A percentile compares a stretch with the other conserved stretches of the same genome.
These are phyloP conservation scores for Coffea canephora DNA, from an alignment of 257 asterid genomes.

Conservation along the genomic window DNA sequence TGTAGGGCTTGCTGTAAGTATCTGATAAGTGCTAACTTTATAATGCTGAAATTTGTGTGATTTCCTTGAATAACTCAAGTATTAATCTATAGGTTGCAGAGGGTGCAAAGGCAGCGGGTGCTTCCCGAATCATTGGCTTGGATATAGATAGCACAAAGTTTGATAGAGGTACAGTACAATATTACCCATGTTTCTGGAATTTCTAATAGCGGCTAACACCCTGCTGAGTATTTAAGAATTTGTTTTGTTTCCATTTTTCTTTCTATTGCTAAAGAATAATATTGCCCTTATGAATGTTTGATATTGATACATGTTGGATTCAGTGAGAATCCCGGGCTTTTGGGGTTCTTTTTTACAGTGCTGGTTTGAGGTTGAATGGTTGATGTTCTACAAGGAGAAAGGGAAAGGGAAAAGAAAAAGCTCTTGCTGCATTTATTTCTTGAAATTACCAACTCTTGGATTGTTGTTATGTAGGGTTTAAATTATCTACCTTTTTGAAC, in stretches of 20 bases:
- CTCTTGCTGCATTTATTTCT: not conserved
- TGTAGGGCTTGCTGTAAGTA: constrained; percentile 94
- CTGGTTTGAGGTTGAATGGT: not conserved
- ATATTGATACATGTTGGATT: not conserved
- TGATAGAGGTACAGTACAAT: constrained; percentile 50
- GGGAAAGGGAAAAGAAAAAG: not conserved
- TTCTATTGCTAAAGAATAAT: not conserved
- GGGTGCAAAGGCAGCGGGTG: constrained; percentile 99
- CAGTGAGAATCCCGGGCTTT: not conserved
- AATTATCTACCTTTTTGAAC: not conserved
- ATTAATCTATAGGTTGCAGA: constrained; percentile 73
- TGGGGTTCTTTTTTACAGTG: not conserved
- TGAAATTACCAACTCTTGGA: not conserved
- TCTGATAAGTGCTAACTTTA: not conserved
- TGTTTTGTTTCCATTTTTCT: not conserved
- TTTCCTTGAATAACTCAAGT: not conserved
- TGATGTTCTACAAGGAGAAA: not conserved
- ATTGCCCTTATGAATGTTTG: not conserved
- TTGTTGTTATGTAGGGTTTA: not conserved
- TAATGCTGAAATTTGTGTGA: not conserved
- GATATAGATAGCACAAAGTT: constrained; percentile 87
- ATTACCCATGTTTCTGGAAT: constrained; percentile 7
- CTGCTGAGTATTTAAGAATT: not conserved
- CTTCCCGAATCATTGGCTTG: constrained; percentile 90
- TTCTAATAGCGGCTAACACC: not conserved